Evolutionary conservation across 306 rosid species (phyloP).

Genomic region (Vigna angularis): DNA sequence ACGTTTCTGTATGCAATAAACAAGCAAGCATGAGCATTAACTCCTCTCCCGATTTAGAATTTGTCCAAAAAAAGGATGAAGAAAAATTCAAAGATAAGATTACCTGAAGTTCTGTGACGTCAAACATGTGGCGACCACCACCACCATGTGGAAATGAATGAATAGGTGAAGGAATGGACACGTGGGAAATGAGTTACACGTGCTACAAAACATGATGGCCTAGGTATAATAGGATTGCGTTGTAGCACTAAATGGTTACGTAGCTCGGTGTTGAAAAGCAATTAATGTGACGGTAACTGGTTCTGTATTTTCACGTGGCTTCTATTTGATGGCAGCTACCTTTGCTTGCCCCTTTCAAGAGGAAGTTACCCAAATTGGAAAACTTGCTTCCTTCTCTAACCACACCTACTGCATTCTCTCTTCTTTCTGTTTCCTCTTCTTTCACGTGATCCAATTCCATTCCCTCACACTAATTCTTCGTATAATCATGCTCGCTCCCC

Average conservation of each 20-base stretch:
- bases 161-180: conserved; percentile 19
- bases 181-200: conserved; percentile 56
- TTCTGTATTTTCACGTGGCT: conserved; percentile 46
- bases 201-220: conserved; percentile 11
- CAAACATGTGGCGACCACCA: too few species aligned
- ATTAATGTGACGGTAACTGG: conserved; percentile 37
- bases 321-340: conserved; percentile 30
- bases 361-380: conserved; percentile 35
- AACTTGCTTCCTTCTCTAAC: conserved; percentile 40
- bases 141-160: background rate
- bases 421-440: conserved; percentile 33
- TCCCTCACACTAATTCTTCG: too few species aligned
- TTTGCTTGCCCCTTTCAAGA: conserved; percentile 43
- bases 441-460: too few species aligned
- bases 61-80: too few species aligned
- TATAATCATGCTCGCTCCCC: too few species aligned
- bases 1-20: too few species aligned
- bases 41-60: too few species aligned
- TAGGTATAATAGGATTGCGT: too few species aligned
- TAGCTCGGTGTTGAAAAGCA: conserved; percentile 9
- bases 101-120: too few species aligned
- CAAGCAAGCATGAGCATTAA: too few species aligned
- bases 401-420: conserved; percentile 41
- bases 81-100: too few species aligned
- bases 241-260: too few species aligned